Evolutionary conservation across 352 stramenopile species (phyloP), one percentile per base, ranked within the genome.

Genomic region (Globisporangium alternatum): DNA sequence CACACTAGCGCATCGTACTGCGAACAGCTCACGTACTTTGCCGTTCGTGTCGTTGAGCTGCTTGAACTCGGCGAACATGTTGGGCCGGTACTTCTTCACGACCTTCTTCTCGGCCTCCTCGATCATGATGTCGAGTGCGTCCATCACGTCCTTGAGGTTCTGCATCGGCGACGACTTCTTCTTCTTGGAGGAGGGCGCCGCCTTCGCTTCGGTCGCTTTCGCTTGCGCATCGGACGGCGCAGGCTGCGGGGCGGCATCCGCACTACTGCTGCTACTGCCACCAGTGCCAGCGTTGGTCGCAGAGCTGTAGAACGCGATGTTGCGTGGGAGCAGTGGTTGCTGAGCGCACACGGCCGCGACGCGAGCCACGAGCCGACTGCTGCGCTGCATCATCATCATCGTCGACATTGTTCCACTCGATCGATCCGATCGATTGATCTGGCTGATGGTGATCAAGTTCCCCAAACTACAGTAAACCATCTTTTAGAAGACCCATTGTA

Each of bases 21-120:
- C 5, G 39, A 45, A 48, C 17, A 57, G 41, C 28, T 55, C 25
- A 22, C 28, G 15, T 21, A 78, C 76, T 70, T 95, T 95, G 28
- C 87, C 87, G 47, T 89, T 75, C 48, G 81, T 95, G 67, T 95
- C 87, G 72, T 95, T 95, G 65, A 92, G 85, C 71, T 90, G 76
- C 73, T 95, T 95, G 72, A 94, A 93, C 74, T 95, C 87, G 56
- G 74, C 83, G 56, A 95, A 93, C 77, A 93, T 93, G 60, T 95
- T 92, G 59, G 87, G 87, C 1, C 85, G 72, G 72, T 95, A 95
- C 69, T 93, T 90, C 68, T 92, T 93, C 68, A 85, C 82, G 28
- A 88, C 70, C 65, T 95, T 95, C 68, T 86, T 85, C 60, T 93
- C 86, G 12, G 86, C 86, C 58, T 95, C 86, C 51, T 92, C 80